Base-by-base conservation (phyloP, 495 filamentous ascomycete genomes). In the Ramalina intermedia region DNA sequence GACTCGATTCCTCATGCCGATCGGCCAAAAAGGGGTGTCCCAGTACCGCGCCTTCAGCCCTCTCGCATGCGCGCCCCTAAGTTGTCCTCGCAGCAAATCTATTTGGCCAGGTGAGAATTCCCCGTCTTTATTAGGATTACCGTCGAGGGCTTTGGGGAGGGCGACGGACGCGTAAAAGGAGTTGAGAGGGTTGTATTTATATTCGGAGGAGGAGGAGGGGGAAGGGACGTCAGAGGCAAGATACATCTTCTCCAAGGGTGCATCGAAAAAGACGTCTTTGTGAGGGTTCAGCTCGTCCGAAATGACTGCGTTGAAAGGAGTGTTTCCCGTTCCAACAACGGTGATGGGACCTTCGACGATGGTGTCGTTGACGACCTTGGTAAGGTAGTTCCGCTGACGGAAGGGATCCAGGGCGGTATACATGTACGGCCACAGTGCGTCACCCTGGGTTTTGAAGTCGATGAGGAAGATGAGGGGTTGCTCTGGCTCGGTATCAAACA, bases 11-110 rank as follows among this genome's bases (percentile, higher is more conserved):
- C 87, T 67, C 55, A 82, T 54, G 43, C 76, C 73, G n/a, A 81
- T 63, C 11, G 87, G 85, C 85, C 86, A 93, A 48, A 63, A 63
- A 0, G 86, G 85, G 20, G 82, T 57, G n/a, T 79, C 75, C 86
- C 87, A 93, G 60, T 89, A 93, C 38, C 87, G 63, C 6, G 76
- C 80, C 53, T 79, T 79, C 36, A 93, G 64, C 0, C 87, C 85
- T 55, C 75, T 74, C 16, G 60, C 61, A 54, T 86, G 80, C 11
- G 87, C 87, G 37, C 72, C 73, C n/a, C 67, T 67, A 14, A 91
- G 71, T 54, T 89, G 83, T 0, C 63, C 63, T 16, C 80, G 68
- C 54, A 91, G 75, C 20, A 62, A 69, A 0, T 61, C 63, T 51
- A 85, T 66, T 56, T 91, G 85, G 13, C 52, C 47, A 13, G 62